A percentile compares a stretch with the other conserved stretches of the same genome.
These are phyloP conservation scores for Meyerozyma carpophila DNA, from an alignment of 1,139 yeast species.

Conservation along the genomic window DNA sequence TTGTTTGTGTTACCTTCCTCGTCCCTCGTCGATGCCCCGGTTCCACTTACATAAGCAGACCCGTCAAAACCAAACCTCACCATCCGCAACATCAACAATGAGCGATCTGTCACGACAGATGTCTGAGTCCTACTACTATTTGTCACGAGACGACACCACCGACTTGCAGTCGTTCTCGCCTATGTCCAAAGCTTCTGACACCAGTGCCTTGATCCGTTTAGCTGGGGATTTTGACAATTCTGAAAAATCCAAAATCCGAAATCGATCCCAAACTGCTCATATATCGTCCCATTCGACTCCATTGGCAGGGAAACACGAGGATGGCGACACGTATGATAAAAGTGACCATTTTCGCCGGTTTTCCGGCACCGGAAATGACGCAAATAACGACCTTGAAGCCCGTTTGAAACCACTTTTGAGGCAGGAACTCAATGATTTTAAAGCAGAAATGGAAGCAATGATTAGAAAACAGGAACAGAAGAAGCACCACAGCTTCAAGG, in stretches of 20 bases:
- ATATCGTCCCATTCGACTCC: constrained; percentile 32
- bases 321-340: constrained; percentile 5
- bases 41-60: neutral
- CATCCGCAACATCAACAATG: neutral
- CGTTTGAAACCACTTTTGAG: constrained; percentile 1
- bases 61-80: neutral
- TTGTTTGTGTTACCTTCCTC: no score
- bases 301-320: constrained; percentile 9
- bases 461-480: constrained; percentile 1
- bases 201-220: constrained; percentile 14
- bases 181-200: constrained; percentile 7
- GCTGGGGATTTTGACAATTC: constrained; percentile 15
- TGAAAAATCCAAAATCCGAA: neutral
- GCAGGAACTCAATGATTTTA: neutral
- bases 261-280: neutral
- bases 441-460: neutral
- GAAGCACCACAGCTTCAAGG: neutral
- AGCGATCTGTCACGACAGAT: constrained; percentile 19
- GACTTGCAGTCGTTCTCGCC: constrained; percentile 8
- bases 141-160: constrained; percentile 20
- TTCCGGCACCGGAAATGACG: constrained; percentile 8
- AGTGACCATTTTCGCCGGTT: neutral
- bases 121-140: constrained; percentile 25
- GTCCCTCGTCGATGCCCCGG: neutral
- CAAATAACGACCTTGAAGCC: constrained; percentile 10